These are phyloP conservation scores for Termitomyces sp. DNA, from an alignment of 768 basidiomycete species.

Conservation along the genomic window DNA sequence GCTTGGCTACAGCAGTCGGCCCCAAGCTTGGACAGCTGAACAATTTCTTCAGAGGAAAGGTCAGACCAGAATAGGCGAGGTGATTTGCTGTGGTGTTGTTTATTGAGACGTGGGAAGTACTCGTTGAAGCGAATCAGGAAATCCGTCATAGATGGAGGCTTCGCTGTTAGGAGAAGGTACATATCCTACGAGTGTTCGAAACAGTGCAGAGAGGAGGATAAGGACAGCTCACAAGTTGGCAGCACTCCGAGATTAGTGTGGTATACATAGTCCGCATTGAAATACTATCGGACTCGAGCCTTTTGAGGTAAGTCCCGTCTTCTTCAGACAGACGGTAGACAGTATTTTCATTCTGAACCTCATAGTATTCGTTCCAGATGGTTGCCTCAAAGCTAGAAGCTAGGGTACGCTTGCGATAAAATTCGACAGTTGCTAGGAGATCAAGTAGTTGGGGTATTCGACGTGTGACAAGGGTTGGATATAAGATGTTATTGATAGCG, in stretches of 20 bases:
- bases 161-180: conserved; percentile 27
- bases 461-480: conserved; percentile 19
- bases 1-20: conserved; percentile 16
- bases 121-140: conserved; percentile 38
- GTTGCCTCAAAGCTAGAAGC: conserved; percentile 25
- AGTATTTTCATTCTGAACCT: conserved; percentile 9
- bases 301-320: conserved; percentile 19
- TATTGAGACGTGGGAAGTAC: conserved; percentile 34
- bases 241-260: conserved; percentile 25
- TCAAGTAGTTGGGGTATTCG: conserved; percentile 32
- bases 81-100: conserved; percentile 15
- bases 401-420: conserved; percentile 27
- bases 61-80: conserved; percentile 25
- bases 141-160: conserved; percentile 25
- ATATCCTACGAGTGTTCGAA: conserved; percentile 26
- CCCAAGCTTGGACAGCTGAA: conserved; percentile 15
- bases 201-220: not conserved
- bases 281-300: conserved; percentile 13
- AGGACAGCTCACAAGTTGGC: conserved; percentile 24
- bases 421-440: conserved; percentile 35
- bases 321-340: conserved; percentile 15
- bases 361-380: conserved; percentile 27
- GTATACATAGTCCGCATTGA: conserved; percentile 30
- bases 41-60: conserved; percentile 23
- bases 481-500: conserved; percentile 29